phyloP scores from a whole-genome alignment of 1,284 basidiomycete genomes.

The Tetrapyrgos nigripes region DNA sequence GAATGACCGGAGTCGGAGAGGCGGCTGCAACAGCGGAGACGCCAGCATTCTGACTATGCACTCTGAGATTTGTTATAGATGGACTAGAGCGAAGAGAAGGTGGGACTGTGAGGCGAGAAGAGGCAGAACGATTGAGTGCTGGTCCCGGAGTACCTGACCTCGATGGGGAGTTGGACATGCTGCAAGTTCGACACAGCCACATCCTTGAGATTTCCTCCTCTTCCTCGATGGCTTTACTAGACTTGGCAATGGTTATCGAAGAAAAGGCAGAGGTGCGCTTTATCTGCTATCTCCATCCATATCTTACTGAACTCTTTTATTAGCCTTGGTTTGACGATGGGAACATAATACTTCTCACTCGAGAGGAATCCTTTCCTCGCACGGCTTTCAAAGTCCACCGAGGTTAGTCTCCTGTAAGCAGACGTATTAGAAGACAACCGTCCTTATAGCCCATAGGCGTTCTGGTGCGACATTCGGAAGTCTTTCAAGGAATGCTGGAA shows the following conservation, averaged over 20 bases:
- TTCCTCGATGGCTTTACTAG: no score
- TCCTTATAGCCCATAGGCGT: no score
- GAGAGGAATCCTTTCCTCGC: slow-evolving; percentile 29
- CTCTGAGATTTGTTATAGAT: slow-evolving; percentile 51
- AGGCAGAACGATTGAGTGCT: slow-evolving; percentile 3
- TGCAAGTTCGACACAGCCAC: neutral
- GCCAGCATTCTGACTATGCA: slow-evolving; percentile 45
- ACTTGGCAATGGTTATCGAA: no score
- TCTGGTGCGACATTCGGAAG: slow-evolving; percentile 62
- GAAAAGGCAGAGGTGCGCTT: neutral
- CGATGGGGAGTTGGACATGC: slow-evolving; percentile 12
- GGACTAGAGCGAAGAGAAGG: slow-evolving; percentile 48
- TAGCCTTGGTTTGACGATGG: slow-evolving; percentile 68
- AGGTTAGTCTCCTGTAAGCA: slow-evolving; percentile 35
- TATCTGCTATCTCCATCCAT: slow-evolving; percentile 11
- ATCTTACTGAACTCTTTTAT: neutral
- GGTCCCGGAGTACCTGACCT: slow-evolving; percentile 11
- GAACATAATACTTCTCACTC: slow-evolving; percentile 56
- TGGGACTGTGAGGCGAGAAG: slow-evolving; percentile 41
- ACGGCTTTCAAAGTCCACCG: slow-evolving; percentile 63
- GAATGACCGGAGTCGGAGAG: slow-evolving; percentile 31
- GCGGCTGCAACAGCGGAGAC: slow-evolving; percentile 25
- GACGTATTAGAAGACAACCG: no score
- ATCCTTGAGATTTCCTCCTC: no score
- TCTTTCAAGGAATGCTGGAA: slow-evolving; percentile 65